These are phyloP conservation scores for Chlamydomonas eustigma DNA, from an alignment of 139 green algal genomes.

Conservation along the genomic window DNA sequence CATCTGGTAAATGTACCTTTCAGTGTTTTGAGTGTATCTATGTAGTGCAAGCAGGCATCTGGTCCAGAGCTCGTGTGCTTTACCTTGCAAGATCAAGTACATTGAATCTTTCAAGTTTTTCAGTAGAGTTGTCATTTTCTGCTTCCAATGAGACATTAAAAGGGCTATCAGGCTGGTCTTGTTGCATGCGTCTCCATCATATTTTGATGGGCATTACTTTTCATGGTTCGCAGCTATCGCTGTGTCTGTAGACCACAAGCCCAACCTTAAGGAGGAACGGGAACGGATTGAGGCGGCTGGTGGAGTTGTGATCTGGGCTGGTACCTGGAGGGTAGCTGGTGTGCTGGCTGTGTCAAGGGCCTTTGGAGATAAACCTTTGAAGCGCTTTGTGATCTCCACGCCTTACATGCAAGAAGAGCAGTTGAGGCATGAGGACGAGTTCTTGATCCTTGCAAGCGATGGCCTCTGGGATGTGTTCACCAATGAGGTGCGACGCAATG, in stretches of 20 bases:
- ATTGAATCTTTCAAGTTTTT: too few relatives aligned
- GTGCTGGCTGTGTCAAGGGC: slow-evolving; percentile 91
- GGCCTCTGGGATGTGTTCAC: slow-evolving; percentile 91
- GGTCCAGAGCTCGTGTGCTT: too few relatives aligned
- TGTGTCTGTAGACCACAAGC: slow-evolving; percentile 93
- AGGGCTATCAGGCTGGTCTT: too few relatives aligned
- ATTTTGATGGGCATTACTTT: too few relatives aligned
- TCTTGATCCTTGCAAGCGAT: slow-evolving; percentile 85
- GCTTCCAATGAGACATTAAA: background rate
- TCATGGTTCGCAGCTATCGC: slow-evolving; percentile 39
- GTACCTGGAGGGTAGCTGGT: slow-evolving; percentile 92
- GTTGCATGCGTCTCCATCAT: too few relatives aligned
- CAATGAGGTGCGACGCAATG: slow-evolving; percentile 54
- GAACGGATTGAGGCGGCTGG: slow-evolving; percentile 86
- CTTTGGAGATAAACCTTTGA: slow-evolving; percentile 84
- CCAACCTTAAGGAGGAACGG: slow-evolving; percentile 84
- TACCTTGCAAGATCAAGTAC: too few relatives aligned
- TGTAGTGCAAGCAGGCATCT: too few relatives aligned
- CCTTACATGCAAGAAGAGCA: slow-evolving; percentile 2
- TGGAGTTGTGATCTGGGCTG: slow-evolving; percentile 87
- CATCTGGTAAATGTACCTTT: too few relatives aligned
- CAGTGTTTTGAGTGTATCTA: too few relatives aligned
- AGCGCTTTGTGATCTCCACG: slow-evolving; percentile 4
- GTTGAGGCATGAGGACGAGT: slow-evolving; percentile 47
- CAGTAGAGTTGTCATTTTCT: background rate